Percentiles rank a stretch among this genome's conserved stretches.
Conservation (phyloP, 331 rosid species). For the Pyracantha coccinea region DNA sequence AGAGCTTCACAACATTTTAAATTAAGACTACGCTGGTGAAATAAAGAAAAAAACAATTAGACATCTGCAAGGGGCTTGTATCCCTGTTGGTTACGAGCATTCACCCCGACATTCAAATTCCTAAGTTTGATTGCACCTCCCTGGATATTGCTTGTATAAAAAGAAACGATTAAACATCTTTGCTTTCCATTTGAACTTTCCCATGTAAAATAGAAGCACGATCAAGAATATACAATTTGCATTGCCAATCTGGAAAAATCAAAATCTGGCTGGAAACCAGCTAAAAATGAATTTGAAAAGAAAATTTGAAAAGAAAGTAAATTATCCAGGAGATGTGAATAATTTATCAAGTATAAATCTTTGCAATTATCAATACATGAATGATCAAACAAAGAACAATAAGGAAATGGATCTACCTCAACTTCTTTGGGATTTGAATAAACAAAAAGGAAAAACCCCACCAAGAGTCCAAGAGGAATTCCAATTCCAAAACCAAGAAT, state of each 20-base stretch:
- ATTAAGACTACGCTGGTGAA: too few relatives aligned
- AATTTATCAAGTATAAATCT: background rate
- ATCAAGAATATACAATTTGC: background rate
- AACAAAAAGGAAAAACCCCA: conserved; percentile 72
- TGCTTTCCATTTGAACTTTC: too few relatives aligned
- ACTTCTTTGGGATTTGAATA: conserved; percentile 52
- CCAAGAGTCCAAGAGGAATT: conserved; percentile 69
- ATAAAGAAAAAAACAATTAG: too few relatives aligned
- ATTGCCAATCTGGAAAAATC: background rate
- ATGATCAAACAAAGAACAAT: background rate
- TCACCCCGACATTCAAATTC: too few relatives aligned
- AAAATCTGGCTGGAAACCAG: background rate
- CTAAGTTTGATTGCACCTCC: too few relatives aligned
- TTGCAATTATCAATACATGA: background rate
- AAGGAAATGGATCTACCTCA: conserved; percentile 27
- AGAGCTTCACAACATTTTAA: too few relatives aligned
- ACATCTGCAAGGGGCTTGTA: too few relatives aligned
- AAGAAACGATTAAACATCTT: too few relatives aligned
- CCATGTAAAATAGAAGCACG: background rate
- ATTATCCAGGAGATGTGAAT: background rate
- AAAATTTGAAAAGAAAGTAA: background rate
- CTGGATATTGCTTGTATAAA: too few relatives aligned
- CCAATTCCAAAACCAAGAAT: conserved; percentile 70
- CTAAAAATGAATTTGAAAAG: background rate
- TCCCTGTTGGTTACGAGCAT: too few relatives aligned